A percentile compares a stretch with the other conserved stretches of the same genome.
phyloP scores from a whole-genome alignment of 441 rosid species.

The Populus tomentosa region DNA sequence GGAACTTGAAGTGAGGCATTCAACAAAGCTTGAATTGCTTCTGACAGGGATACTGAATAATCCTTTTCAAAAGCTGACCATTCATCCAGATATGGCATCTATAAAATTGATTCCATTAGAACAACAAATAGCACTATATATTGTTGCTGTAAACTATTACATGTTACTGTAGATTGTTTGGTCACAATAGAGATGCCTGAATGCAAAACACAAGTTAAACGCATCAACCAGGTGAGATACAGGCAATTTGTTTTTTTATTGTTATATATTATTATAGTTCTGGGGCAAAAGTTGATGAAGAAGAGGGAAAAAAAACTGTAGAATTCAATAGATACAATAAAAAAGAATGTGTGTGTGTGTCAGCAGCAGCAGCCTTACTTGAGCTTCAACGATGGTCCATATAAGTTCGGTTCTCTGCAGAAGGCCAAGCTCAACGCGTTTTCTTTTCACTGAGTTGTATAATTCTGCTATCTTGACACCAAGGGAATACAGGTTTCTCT shows the following conservation, averaged over 20 bases:
- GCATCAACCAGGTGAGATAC: neutral
- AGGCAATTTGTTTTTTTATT: too few species aligned
- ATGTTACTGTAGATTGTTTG: neutral
- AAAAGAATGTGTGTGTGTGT: neutral
- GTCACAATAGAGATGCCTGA: neutral
- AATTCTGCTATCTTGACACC: conserved; percentile 49
- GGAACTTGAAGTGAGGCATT: conserved; percentile 61
- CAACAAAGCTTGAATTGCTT: conserved; percentile 53
- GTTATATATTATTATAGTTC: too few species aligned
- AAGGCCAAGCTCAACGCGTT: conserved; percentile 44
- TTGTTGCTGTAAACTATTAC: neutral
- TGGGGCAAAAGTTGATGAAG: too few species aligned
- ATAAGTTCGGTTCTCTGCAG: conserved; percentile 36
- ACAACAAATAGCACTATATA: neutral
- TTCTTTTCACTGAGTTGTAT: conserved; percentile 50
- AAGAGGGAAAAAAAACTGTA: too few species aligned
- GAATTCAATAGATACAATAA: neutral
- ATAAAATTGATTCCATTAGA: conserved; percentile 7
- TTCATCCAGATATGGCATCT: conserved; percentile 73
- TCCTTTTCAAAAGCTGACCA: conserved; percentile 59
- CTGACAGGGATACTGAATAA: conserved; percentile 49
- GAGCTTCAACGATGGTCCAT: conserved; percentile 50
- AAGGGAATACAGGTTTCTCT: conserved; percentile 57
- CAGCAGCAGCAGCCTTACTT: conserved; percentile 40
- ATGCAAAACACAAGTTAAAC: neutral